Evolutionary conservation across 805 yeast genomes (phyloP).

Genomic region (Pichia paraexigua): DNA sequence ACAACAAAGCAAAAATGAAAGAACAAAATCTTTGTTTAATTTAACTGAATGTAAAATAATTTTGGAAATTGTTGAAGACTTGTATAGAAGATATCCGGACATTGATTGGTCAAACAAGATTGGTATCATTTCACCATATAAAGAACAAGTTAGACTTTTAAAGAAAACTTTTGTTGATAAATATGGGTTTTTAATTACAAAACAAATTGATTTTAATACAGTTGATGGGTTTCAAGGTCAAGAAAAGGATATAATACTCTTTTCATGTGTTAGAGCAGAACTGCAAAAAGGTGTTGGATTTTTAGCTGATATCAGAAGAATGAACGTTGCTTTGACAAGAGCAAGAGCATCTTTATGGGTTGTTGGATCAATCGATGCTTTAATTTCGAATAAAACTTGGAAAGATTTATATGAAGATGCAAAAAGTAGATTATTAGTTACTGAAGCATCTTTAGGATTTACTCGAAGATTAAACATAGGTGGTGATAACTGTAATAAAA

Average conservation of each 20-base stretch:
- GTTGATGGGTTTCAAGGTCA: constrained; percentile 98
- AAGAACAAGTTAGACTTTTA: constrained; percentile 67
- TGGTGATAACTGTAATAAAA: neutral
- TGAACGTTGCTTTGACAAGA: constrained; percentile 96
- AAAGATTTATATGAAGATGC: constrained; percentile 60
- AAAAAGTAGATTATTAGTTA: constrained; percentile 31
- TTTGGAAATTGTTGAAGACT: constrained; percentile 49
- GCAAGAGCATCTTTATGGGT: constrained; percentile 91
- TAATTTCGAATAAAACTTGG: constrained; percentile 68
- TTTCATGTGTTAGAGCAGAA: constrained; percentile 93
- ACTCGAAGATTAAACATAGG: constrained; percentile 8
- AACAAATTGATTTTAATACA: constrained; percentile 80
- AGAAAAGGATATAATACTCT: constrained; percentile 87
- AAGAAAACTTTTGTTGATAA: constrained; percentile 46
- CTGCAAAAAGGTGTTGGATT: constrained; percentile 70
- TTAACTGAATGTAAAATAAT: constrained; percentile 65
- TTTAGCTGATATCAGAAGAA: constrained; percentile 82
- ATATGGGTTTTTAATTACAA: constrained; percentile 56
- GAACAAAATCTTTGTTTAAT: constrained; percentile 67
- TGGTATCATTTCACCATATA: constrained; percentile 92
- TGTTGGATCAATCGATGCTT: constrained; percentile 67
- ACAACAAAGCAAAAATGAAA: constrained; percentile 53
- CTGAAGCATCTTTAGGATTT: constrained; percentile 21
- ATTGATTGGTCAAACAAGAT: constrained; percentile 60
- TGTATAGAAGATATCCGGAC: constrained; percentile 42